phyloP scores from a whole-genome alignment of 2,329 filamentous ascomycete species.

The Microthyrium microscopicum region DNA sequence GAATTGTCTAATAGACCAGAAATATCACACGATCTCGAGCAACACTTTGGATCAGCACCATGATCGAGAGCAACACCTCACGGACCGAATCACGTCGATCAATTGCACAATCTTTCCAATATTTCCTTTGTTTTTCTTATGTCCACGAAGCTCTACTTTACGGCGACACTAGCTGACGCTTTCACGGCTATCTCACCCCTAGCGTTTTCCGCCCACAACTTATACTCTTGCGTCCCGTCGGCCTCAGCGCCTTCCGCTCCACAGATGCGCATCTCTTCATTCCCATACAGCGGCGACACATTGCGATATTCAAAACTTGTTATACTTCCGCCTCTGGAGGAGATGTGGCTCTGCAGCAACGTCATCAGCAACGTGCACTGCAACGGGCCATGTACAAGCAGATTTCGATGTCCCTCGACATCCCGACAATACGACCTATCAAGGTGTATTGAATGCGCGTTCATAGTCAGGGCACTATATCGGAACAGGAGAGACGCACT shows the following conservation, averaged over 20 bases:
- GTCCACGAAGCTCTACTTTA: too few relatives aligned
- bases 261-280: constrained; percentile 55
- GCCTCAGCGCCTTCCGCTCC: constrained; percentile 31
- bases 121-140: too few relatives aligned
- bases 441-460: constrained; percentile 81
- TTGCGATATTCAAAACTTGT: constrained; percentile 60
- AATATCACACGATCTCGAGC: too few relatives aligned
- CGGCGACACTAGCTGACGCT: constrained; percentile 16
- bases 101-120: too few relatives aligned
- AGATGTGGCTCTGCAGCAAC: constrained; percentile 33
- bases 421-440: constrained; percentile 52
- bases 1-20: too few relatives aligned
- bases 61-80: too few relatives aligned
- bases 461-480: constrained; percentile 82
- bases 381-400: constrained; percentile 79
- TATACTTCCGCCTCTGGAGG: constrained; percentile 20
- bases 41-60: too few relatives aligned
- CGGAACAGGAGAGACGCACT: constrained; percentile 63
- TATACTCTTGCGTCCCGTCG: constrained; percentile 18
- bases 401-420: constrained; percentile 56
- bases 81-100: too few relatives aligned
- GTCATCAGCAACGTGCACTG: constrained; percentile 61
- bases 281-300: constrained; percentile 61
- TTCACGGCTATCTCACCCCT: constrained; percentile 28
- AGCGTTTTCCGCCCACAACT: constrained; percentile 25